These are phyloP conservation scores for Sporothrix dimorphospora DNA, from an alignment of 2,329 filamentous ascomycete species.

Conservation along the genomic window DNA sequence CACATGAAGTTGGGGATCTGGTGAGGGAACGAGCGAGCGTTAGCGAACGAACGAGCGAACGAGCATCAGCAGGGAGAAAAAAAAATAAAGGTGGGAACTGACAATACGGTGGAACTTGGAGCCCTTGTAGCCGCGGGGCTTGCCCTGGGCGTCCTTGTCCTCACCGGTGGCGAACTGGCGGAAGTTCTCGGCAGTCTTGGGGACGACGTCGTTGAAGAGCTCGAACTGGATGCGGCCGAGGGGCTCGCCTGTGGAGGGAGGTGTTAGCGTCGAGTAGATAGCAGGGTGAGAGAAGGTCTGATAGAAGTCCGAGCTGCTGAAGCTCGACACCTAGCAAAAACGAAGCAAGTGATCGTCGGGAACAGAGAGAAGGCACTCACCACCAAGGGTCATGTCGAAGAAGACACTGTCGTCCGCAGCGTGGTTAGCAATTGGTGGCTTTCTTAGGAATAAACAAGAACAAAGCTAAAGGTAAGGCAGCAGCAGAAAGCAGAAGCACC, in stretches of 20 bases:
- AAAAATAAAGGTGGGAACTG: slow-evolving; percentile 54
- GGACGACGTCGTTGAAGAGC: slow-evolving; percentile 81
- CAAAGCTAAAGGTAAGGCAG: not conserved
- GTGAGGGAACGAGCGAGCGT: not conserved
- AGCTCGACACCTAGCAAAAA: not conserved
- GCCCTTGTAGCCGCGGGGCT: slow-evolving; percentile 91
- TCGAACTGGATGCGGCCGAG: slow-evolving; percentile 88
- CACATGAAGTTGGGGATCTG: slow-evolving; percentile 97
- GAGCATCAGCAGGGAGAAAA: not conserved
- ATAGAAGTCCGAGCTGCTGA: no score
- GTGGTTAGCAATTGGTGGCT: not conserved
- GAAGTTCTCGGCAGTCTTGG: slow-evolving; percentile 94
- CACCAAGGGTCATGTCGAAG: slow-evolving; percentile 65
- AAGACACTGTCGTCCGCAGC: slow-evolving; percentile 38
- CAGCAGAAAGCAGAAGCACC: not conserved
- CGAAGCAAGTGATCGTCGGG: not conserved
- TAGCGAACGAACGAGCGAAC: not conserved
- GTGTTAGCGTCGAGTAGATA: not conserved
- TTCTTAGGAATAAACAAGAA: not conserved
- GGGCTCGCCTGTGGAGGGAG: slow-evolving; percentile 66
- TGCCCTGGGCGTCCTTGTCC: slow-evolving; percentile 73
- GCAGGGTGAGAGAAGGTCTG: not conserved
- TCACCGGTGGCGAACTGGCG: slow-evolving; percentile 96
- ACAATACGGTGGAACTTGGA: slow-evolving; percentile 94
- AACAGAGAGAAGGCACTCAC: slow-evolving; percentile 47